These are phyloP conservation scores for Solanum clarkiae DNA, from an alignment of 257 asterid genomes.

Conservation along the genomic window DNA sequence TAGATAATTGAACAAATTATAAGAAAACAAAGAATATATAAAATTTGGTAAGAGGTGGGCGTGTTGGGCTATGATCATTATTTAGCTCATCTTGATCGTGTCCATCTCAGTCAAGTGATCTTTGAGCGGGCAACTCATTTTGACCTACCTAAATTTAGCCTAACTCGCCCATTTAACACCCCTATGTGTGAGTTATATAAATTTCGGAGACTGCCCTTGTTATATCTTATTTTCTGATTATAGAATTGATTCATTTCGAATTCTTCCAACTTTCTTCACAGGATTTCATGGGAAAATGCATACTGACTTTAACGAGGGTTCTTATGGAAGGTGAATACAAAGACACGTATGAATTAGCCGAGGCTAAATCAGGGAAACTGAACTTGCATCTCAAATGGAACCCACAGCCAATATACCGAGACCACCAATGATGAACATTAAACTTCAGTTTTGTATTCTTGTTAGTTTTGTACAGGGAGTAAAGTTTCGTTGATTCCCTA, in stretches of 20 bases:
- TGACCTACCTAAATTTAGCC: background rate
- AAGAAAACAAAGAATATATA: too few relatives aligned
- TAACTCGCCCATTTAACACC: background rate
- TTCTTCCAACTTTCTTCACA: background rate
- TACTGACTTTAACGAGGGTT: conserved; percentile 66
- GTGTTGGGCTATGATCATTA: too few relatives aligned
- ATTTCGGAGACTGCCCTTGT: background rate
- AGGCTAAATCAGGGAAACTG: conserved; percentile 52
- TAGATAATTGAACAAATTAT: too few relatives aligned
- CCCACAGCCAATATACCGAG: conserved; percentile 51
- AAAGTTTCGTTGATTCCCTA: background rate
- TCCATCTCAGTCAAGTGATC: background rate
- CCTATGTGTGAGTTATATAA: background rate
- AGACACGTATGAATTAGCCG: conserved; percentile 39
- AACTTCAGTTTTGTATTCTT: background rate
- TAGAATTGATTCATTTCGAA: background rate
- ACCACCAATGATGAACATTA: conserved; percentile 2
- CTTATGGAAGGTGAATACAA: conserved; percentile 59
- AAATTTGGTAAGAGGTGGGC: too few relatives aligned
- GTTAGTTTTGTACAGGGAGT: background rate
- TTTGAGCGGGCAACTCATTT: background rate
- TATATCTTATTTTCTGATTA: background rate
- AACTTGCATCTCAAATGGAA: conserved; percentile 72
- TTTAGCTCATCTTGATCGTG: background rate
- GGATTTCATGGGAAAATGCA: conserved; percentile 88